Conservation (phyloP, 2,329 filamentous ascomycete species). For the Fusarium setosum region DNA sequence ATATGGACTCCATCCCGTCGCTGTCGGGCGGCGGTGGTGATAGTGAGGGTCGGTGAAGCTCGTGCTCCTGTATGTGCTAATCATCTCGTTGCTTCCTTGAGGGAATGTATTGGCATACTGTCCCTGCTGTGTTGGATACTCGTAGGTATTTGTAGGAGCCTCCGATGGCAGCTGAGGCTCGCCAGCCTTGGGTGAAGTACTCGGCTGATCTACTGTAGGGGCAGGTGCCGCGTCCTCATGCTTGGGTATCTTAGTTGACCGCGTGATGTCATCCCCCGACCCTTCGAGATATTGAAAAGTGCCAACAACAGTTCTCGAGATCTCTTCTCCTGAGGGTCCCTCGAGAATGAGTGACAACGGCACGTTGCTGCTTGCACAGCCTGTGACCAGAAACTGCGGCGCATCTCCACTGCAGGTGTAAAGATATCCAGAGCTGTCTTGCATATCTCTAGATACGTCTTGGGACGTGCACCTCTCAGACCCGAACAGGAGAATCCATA, state of each 20-base stretch:
- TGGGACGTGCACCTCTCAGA: conserved; percentile 72
- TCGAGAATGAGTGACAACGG: conserved; percentile 67
- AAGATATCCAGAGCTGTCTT: conserved; percentile 70
- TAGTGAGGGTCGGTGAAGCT: conserved; percentile 64
- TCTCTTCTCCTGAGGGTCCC: conserved; percentile 61
- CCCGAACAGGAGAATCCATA: conserved; percentile 81
- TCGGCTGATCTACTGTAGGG: conserved; percentile 52
- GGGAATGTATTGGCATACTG: conserved; percentile 54
- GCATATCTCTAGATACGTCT: conserved; percentile 70
- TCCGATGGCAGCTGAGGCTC: conserved; percentile 52
- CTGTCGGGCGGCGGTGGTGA: conserved; percentile 48
- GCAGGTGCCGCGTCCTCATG: conserved; percentile 52
- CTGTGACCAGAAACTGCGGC: conserved; percentile 68
- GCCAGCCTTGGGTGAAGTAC: conserved; percentile 55
- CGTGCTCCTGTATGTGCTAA: conserved; percentile 64
- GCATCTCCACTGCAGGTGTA: conserved; percentile 80
- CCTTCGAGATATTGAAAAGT: conserved; percentile 63
- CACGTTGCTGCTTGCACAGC: conserved; percentile 61
- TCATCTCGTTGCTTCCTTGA: conserved; percentile 62
- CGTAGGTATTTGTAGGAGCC: conserved; percentile 57
- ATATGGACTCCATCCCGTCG: conserved; percentile 57
- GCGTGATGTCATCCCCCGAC: conserved; percentile 58
- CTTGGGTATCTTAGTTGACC: conserved; percentile 50
- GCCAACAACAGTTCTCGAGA: conserved; percentile 61
- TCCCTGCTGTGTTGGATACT: conserved; percentile 56